A percentile compares a stretch with the other conserved stretches of the same genome.
Evolutionary conservation across 352 stramenopile species (phyloP).

Genomic region (Paralagenidium karlingii): DNA sequence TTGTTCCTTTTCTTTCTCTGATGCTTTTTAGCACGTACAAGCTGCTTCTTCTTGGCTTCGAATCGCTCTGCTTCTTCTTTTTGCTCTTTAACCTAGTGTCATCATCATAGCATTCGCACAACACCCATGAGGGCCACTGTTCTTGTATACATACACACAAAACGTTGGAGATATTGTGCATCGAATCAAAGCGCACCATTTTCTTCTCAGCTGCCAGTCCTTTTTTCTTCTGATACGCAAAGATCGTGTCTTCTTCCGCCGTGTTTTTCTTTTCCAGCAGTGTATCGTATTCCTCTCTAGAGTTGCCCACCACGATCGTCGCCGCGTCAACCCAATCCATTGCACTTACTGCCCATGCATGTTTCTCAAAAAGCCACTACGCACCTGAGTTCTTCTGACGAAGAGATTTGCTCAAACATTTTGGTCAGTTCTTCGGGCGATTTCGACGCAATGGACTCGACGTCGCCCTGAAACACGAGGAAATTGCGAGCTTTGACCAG

Average conservation of each 20-base stretch:
- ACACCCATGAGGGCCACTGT: too few species aligned
- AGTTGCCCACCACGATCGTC: too few species aligned
- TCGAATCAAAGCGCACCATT: too few species aligned
- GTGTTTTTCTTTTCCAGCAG: slow-evolving; percentile 86
- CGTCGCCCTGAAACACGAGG: slow-evolving; percentile 98
- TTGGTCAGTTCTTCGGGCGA: slow-evolving; percentile 92
- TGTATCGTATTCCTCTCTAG: slow-evolving; percentile 60
- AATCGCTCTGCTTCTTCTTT: slow-evolving; percentile 80
- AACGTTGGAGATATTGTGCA: too few species aligned
- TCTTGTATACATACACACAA: too few species aligned
- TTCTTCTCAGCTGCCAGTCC: slow-evolving; percentile 87
- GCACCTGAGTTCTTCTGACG: slow-evolving; percentile 79
- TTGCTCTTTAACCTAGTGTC: slow-evolving; percentile 78
- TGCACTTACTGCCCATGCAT: too few species aligned
- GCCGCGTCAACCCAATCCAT: too few species aligned
- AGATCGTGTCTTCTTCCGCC: slow-evolving; percentile 89
- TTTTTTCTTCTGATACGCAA: slow-evolving; percentile 95
- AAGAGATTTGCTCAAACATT: slow-evolving; percentile 95
- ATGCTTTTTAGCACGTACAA: background rate
- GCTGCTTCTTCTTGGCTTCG: background rate
- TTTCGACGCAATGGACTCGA: slow-evolving; percentile 96
- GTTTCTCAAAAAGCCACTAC: slow-evolving; percentile 9
- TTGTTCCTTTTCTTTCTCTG: too few species aligned
- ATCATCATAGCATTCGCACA: too few species aligned
- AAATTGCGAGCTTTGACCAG: slow-evolving; percentile 99